Percentiles rank a stretch among this genome's conserved stretches.
These are phyloP conservation scores for Leccinum truebloodii DNA, from an alignment of 768 basidiomycete species.

Conservation along the genomic window DNA sequence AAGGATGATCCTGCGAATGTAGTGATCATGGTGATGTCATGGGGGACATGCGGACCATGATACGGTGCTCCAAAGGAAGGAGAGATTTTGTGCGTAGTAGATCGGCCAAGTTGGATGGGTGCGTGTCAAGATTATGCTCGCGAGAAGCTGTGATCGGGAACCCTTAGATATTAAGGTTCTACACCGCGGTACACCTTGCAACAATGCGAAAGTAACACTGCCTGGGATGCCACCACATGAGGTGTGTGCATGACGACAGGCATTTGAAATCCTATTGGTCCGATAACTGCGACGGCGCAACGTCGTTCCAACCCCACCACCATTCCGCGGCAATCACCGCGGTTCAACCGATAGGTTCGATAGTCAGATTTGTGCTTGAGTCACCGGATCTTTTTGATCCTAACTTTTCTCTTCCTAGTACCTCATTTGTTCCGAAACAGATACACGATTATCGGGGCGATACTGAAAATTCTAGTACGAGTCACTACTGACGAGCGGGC, in stretches of 20 bases:
- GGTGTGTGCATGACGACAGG: background rate
- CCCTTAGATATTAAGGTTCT: conserved; percentile 11
- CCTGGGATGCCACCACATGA: background rate
- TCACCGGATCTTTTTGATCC: background rate
- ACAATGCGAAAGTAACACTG: conserved; percentile 7
- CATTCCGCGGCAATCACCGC: background rate
- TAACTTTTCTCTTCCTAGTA: background rate
- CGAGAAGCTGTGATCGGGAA: conserved; percentile 29
- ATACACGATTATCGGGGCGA: background rate
- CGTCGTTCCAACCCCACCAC: background rate
- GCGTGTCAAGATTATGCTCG: conserved; percentile 20
- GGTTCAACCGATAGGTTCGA: background rate
- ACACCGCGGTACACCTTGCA: conserved; percentile 8
- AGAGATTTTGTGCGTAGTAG: conserved; percentile 57
- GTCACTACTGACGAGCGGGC: background rate
- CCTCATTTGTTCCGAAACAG: background rate
- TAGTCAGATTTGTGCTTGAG: background rate
- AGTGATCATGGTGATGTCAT: conserved; percentile 41
- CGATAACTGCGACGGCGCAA: background rate
- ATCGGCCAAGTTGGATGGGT: conserved; percentile 53
- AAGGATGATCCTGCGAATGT: conserved; percentile 33
- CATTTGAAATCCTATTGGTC: background rate
- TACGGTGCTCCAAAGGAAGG: conserved; percentile 41
- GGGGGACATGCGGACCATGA: conserved; percentile 41
- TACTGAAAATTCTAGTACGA: background rate